phyloP scores from a whole-genome alignment of 1,284 basidiomycete genomes.

The Marasmius oreades region DNA sequence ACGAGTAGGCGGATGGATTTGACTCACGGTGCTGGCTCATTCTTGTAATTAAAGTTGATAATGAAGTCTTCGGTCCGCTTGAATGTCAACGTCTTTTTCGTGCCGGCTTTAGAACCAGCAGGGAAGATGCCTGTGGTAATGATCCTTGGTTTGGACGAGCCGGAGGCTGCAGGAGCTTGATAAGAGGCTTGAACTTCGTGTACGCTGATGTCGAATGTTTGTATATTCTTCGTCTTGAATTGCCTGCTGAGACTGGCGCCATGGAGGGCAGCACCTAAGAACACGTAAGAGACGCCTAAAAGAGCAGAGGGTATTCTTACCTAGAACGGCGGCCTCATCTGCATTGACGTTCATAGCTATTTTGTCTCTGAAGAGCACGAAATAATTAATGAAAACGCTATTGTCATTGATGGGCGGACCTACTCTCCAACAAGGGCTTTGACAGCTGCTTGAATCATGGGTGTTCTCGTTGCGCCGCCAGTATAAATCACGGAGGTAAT shows the following conservation, averaged over 20 bases:
- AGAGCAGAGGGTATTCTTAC: conserved; percentile 27
- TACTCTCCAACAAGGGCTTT: conserved; percentile 74
- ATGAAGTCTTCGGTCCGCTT: conserved; percentile 78
- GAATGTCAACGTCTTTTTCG: conserved; percentile 82
- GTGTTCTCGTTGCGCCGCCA: conserved; percentile 87
- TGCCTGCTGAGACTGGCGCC: conserved; percentile 87
- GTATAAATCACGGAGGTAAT: conserved; percentile 89
- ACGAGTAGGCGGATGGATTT: background rate
- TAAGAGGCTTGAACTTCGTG: conserved; percentile 80
- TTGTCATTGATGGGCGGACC: conserved; percentile 22
- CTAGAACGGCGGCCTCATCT: conserved; percentile 94
- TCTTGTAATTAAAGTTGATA: conserved; percentile 71
- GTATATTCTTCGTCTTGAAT: conserved; percentile 96
- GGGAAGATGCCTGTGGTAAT: conserved; percentile 78
- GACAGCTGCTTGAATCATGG: conserved; percentile 86
- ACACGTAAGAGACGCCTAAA: background rate
- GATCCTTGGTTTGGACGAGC: conserved; percentile 52
- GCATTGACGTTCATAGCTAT: conserved; percentile 95
- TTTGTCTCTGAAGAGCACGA: conserved; percentile 61
- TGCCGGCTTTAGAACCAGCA: conserved; percentile 66
- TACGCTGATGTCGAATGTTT: conserved; percentile 69
- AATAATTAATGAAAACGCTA: background rate
- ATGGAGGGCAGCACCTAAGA: conserved; percentile 82
- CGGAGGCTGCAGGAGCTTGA: conserved; percentile 53
- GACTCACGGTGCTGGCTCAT: conserved; percentile 52